These are phyloP conservation scores for Jaminaea rosea DNA, from an alignment of 1,284 basidiomycete genomes.

Conservation along the genomic window DNA sequence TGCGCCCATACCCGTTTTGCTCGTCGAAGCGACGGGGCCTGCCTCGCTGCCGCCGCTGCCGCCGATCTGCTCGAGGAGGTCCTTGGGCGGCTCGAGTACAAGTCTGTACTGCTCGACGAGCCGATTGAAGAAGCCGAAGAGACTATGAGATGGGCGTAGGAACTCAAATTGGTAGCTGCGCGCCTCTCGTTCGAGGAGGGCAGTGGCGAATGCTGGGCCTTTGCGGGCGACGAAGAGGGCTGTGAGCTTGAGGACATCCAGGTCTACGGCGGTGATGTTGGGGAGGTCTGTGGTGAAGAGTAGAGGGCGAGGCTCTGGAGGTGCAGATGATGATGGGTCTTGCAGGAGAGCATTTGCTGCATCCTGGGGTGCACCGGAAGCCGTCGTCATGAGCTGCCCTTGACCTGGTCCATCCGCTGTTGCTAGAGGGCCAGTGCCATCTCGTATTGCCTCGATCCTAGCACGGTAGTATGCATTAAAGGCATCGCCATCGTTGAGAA, in stretches of 20 bases:
- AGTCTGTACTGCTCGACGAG: slow-evolving; percentile 93
- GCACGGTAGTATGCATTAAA: slow-evolving; percentile 43
- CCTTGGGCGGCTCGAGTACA: slow-evolving; percentile 73
- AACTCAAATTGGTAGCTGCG: slow-evolving; percentile 98
- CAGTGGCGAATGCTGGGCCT: slow-evolving; percentile 74
- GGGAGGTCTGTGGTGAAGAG: slow-evolving; percentile 84
- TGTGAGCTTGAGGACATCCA: slow-evolving; percentile 64
- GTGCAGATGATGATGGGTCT: too few species aligned
- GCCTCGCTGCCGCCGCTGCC: slow-evolving; percentile 45
- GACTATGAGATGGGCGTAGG: slow-evolving; percentile 83
- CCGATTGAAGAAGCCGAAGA: slow-evolving; percentile 92
- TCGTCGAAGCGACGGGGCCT: too few species aligned
- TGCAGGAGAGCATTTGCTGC: too few species aligned
- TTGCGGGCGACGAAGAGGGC: slow-evolving; percentile 90
- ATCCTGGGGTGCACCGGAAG: slow-evolving; percentile 42
- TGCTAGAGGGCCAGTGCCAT: slow-evolving; percentile 13
- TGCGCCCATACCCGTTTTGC: slow-evolving; percentile 16
- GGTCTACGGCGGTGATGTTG: slow-evolving; percentile 76
- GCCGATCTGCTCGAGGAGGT: slow-evolving; percentile 61
- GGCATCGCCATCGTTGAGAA: slow-evolving; percentile 34
- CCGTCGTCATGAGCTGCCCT: background rate
- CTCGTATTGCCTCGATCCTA: slow-evolving; percentile 26
- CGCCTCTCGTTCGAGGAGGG: slow-evolving; percentile 77
- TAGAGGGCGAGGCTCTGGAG: slow-evolving; percentile 68
- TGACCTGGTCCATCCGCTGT: slow-evolving; percentile 1